Conservation (phyloP, 352 stramenopile species). For the Saprolegnia parasitica region DNA sequence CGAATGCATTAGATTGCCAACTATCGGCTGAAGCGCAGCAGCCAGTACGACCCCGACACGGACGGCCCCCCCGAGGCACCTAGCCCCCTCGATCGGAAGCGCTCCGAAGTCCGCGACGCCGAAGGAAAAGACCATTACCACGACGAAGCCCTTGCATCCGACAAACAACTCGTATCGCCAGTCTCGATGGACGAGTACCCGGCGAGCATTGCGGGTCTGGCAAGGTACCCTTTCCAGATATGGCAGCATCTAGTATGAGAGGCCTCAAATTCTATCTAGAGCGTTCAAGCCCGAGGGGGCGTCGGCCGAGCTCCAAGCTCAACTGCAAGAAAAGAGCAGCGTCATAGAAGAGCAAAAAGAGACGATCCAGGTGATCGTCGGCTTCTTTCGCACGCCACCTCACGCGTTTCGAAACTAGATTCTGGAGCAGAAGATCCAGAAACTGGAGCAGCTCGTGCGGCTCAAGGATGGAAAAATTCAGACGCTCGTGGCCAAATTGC, state of each 20-base stretch:
- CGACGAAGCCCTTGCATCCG: constrained; percentile 28
- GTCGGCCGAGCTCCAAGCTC: constrained; percentile 34
- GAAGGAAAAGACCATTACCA: constrained; percentile 37
- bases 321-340: constrained; percentile 68
- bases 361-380: constrained; percentile 59
- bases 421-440: constrained; percentile 92
- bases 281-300: constrained; percentile 28
- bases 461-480: constrained; percentile 94
- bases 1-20: constrained; percentile 60
- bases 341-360: constrained; percentile 83
- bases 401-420: constrained; percentile 48
- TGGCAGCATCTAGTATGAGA: no score
- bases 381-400: background rate
- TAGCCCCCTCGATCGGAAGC: constrained; percentile 23
- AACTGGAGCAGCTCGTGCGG: constrained; percentile 92
- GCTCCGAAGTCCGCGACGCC: constrained; percentile 26
- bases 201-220: background rate
- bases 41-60: constrained; percentile 38
- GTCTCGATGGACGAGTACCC: constrained; percentile 8
- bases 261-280: background rate
- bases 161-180: constrained; percentile 2
- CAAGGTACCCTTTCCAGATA: constrained; percentile 4
- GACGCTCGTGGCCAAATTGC: constrained; percentile 78
- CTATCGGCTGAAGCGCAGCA: constrained; percentile 40
- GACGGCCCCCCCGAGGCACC: constrained; percentile 2